A percentile compares a stretch with the other conserved stretches of the same genome.
Evolutionary conservation across 1,284 basidiomycete genomes (phyloP).

Genomic region (Fistulina hepatica): DNA sequence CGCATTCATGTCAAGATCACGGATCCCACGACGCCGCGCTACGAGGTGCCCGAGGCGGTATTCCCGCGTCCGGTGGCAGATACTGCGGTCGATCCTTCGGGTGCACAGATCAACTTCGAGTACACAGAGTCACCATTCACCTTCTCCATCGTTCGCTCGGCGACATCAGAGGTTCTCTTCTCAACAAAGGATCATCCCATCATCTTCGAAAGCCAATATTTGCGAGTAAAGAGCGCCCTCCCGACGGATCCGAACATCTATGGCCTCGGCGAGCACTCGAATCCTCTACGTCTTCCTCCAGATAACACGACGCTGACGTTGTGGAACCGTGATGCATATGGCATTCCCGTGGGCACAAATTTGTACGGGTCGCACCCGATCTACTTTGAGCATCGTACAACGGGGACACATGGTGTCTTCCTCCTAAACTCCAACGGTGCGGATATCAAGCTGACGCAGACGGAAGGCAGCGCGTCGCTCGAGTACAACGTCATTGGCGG

Average conservation of each 20-base stretch:
- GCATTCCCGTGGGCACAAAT: slow-evolving; percentile 42
- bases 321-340: slow-evolving; percentile 57
- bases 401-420: slow-evolving; percentile 59
- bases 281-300: slow-evolving; percentile 51
- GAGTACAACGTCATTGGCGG: slow-evolving; percentile 69
- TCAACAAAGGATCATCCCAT: slow-evolving; percentile 52
- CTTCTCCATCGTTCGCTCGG: slow-evolving; percentile 53
- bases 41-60: slow-evolving; percentile 59
- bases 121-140: slow-evolving; percentile 59
- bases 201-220: slow-evolving; percentile 71
- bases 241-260: slow-evolving; percentile 59
- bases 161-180: slow-evolving; percentile 54
- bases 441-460: slow-evolving; percentile 56
- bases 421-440: slow-evolving; percentile 62
- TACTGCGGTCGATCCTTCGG: slow-evolving; percentile 19
- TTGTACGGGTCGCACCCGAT: slow-evolving; percentile 63
- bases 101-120: slow-evolving; percentile 48
- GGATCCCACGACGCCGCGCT: slow-evolving; percentile 45
- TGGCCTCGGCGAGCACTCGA: slow-evolving; percentile 68
- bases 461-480: slow-evolving; percentile 29
- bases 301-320: slow-evolving; percentile 54
- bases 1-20: slow-evolving; percentile 69
- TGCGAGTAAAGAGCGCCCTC: slow-evolving; percentile 52
- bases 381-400: slow-evolving; percentile 55
- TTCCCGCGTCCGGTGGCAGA: slow-evolving; percentile 42